phyloP scores from a whole-genome alignment of 225 moss, liverwort and hornwort genomes.

The Pleurozium schreberi region DNA sequence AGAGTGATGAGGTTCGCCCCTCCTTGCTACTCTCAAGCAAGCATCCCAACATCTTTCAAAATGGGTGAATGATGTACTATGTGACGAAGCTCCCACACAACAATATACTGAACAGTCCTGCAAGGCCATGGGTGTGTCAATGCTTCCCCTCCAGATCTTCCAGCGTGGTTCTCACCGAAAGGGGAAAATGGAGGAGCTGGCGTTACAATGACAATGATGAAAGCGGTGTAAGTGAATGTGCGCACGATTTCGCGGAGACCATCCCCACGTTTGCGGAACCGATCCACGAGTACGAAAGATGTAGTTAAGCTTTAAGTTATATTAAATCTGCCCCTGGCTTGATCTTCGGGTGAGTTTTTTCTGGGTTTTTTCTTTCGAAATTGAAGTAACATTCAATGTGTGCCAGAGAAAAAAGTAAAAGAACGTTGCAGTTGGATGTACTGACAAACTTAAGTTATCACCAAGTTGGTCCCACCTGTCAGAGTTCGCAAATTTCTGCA shows the following conservation, averaged over 20 bases:
- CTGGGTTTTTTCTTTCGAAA: too few relatives aligned
- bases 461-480: background rate
- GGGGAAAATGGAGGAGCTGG: background rate
- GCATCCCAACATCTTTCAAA: background rate
- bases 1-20: background rate
- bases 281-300: background rate
- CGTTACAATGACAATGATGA: background rate
- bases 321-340: background rate
- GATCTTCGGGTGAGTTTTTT: background rate
- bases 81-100: background rate
- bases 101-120: background rate
- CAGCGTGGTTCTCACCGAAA: background rate
- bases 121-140: background rate
- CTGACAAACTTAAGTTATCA: background rate
- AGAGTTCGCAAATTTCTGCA: background rate
- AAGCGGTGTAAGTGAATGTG: background rate
- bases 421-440: background rate
- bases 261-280: background rate
- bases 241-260: background rate
- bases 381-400: too few relatives aligned
- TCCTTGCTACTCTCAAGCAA: background rate
- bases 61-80: background rate
- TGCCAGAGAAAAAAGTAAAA: background rate
- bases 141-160: background rate
- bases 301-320: too few relatives aligned